Evolutionary conservation across 345 rosid species (phyloP).

Genomic region (Gossypium thurberi): DNA sequence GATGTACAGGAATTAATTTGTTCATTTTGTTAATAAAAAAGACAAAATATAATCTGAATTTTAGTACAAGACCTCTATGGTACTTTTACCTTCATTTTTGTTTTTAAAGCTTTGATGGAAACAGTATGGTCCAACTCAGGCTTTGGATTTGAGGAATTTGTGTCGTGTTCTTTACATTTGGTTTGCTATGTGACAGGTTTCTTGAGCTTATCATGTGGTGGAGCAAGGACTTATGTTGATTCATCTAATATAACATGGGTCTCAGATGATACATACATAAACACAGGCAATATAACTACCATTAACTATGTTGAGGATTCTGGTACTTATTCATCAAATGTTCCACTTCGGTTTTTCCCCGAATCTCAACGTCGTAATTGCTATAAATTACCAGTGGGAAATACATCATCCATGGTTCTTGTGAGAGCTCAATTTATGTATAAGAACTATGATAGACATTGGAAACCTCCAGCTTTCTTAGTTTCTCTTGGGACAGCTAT

Average conservation of each 20-base stretch:
- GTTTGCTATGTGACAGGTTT: slow-evolving; percentile 47
- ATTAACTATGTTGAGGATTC: neutral
- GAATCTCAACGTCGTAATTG: slow-evolving; percentile 39
- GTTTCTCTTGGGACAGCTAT: slow-evolving; percentile 68
- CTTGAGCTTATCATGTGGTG: slow-evolving; percentile 82
- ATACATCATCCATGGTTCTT: slow-evolving; percentile 51
- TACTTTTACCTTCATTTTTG: neutral
- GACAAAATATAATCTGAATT: too few species aligned
- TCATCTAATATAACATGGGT: slow-evolving; percentile 60
- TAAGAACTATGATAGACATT: slow-evolving; percentile 61
- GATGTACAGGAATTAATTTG: too few species aligned
- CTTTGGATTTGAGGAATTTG: too few species aligned
- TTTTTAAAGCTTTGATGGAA: neutral
- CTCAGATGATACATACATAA: slow-evolving; percentile 47
- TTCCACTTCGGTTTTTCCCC: slow-evolving; percentile 62
- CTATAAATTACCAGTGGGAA: slow-evolving; percentile 53
- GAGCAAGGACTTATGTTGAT: slow-evolving; percentile 32
- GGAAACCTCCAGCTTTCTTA: slow-evolving; percentile 59
- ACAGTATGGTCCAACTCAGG: too few species aligned
- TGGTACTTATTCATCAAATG: slow-evolving; percentile 14
- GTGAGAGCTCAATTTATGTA: slow-evolving; percentile 67
- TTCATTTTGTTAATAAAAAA: too few species aligned
- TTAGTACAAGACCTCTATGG: too few species aligned
- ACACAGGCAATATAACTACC: slow-evolving; percentile 46
- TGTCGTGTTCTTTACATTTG: neutral